Conservation (phyloP, 2,329 filamentous ascomycete genomes). For the Pseudogymnoascus sp. region DNA sequence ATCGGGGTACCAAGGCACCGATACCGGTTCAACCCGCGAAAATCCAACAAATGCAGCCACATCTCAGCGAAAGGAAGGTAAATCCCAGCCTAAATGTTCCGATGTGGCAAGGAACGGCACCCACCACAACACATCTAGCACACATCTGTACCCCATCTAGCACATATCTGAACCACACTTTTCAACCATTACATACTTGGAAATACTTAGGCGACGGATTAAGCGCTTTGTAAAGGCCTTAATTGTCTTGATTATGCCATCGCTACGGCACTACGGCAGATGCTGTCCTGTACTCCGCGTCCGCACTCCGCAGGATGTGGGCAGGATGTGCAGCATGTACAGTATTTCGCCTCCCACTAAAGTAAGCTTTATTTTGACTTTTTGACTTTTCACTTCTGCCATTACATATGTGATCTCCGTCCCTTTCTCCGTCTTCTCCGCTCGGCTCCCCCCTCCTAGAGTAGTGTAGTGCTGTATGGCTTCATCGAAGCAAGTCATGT, state of each 20-base stretch:
- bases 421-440: not conserved
- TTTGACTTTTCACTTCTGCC: not conserved
- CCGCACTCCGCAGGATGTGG: not conserved
- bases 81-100: not conserved
- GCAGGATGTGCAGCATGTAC: not conserved
- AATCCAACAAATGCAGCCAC: not conserved
- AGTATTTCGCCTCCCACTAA: not conserved
- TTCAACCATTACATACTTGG: not conserved
- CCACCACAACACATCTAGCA: not conserved
- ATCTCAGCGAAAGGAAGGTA: not conserved
- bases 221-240: not conserved
- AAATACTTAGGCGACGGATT: not conserved
- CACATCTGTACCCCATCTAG: no score
- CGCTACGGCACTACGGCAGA: not conserved
- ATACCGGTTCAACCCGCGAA: constrained; percentile 5
- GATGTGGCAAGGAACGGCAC: constrained; percentile 1
- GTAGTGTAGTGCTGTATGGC: not conserved
- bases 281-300: not conserved
- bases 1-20: constrained; percentile 5
- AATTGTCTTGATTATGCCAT: not conserved
- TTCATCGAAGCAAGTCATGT: not conserved
- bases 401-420: not conserved
- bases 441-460: not conserved
- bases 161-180: not conserved
- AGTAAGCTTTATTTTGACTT: not conserved